Conservation (phyloP, 305 asterid species). For the Fraxinus velutina region DNA sequence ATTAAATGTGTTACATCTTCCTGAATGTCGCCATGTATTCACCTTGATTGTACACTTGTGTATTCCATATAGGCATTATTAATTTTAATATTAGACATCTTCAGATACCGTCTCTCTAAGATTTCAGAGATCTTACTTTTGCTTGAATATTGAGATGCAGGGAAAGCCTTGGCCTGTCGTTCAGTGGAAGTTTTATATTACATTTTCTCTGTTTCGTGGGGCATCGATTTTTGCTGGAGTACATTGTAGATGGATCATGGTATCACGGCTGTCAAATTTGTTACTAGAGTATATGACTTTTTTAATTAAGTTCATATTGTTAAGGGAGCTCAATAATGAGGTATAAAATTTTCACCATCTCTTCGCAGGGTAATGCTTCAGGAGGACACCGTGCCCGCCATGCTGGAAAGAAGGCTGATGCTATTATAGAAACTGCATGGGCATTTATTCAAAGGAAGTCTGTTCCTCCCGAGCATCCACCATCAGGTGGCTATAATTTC, state of each 20-base stretch:
- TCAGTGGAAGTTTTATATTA: constrained; percentile 85
- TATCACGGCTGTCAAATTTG: constrained; percentile 28
- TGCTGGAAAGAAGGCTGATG: constrained; percentile 67
- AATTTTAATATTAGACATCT: background rate
- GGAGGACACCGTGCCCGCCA: constrained; percentile 85
- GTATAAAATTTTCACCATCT: constrained; percentile 18
- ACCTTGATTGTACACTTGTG: background rate
- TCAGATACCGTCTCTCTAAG: background rate
- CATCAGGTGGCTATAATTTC: constrained; percentile 44
- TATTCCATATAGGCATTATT: background rate
- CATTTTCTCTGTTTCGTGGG: constrained; percentile 84
- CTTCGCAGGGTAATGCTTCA: constrained; percentile 81
- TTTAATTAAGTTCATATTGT: background rate
- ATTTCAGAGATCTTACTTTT: constrained; percentile 20
- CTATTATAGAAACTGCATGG: constrained; percentile 63
- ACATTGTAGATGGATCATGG: constrained; percentile 84
- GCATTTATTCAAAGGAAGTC: constrained; percentile 53
- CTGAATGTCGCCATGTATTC: background rate
- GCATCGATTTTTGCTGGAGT: constrained; percentile 88
- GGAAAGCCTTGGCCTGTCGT: constrained; percentile 86
- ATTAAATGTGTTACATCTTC: background rate
- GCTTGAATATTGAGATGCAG: constrained; percentile 34
- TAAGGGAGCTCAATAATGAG: background rate
- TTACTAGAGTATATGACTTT: constrained; percentile 16
- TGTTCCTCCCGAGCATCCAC: constrained; percentile 71